Evolutionary conservation across 305 asterid species (phyloP).

Genomic region (Fraxinus nigra): DNA sequence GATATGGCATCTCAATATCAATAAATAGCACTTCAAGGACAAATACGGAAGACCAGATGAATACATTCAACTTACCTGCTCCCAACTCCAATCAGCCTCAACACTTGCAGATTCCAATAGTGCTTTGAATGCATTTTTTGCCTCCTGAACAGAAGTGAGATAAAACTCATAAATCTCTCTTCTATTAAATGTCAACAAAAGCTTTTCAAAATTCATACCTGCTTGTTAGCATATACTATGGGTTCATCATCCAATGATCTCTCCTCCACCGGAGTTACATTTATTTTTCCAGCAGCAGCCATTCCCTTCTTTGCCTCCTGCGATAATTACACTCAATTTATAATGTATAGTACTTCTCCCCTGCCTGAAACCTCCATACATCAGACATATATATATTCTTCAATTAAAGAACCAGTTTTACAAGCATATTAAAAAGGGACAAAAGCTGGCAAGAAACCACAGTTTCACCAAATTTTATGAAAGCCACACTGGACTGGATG

Average conservation of each 20-base stretch:
- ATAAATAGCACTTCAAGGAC: constrained; percentile 17
- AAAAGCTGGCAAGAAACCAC: constrained; percentile 1
- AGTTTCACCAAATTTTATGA: neutral
- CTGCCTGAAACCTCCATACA: constrained; percentile 8
- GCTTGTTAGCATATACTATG: constrained; percentile 73
- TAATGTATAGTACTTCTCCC: neutral
- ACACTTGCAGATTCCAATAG: constrained; percentile 85
- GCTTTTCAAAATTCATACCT: constrained; percentile 46
- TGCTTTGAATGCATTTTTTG: constrained; percentile 88
- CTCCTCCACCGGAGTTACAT: constrained; percentile 53
- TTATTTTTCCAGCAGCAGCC: constrained; percentile 50
- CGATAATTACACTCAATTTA: neutral
- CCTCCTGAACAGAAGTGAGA: constrained; percentile 57
- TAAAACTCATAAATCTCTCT: constrained; percentile 6
- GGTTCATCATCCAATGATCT: constrained; percentile 71
- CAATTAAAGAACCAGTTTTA: neutral
- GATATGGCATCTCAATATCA: constrained; percentile 27
- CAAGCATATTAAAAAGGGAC: neutral
- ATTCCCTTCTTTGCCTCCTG: constrained; percentile 69
- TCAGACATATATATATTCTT: constrained; percentile 1
- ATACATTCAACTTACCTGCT: constrained; percentile 60
- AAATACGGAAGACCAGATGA: constrained; percentile 16
- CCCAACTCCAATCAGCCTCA: constrained; percentile 94
- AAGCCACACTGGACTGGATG: neutral
- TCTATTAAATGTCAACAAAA: constrained; percentile 15